Percentiles rank a stretch among this genome's conserved stretches.
Evolutionary conservation across 2,329 filamentous ascomycete genomes (phyloP).

Genomic region (Fusarium gaditjirri): DNA sequence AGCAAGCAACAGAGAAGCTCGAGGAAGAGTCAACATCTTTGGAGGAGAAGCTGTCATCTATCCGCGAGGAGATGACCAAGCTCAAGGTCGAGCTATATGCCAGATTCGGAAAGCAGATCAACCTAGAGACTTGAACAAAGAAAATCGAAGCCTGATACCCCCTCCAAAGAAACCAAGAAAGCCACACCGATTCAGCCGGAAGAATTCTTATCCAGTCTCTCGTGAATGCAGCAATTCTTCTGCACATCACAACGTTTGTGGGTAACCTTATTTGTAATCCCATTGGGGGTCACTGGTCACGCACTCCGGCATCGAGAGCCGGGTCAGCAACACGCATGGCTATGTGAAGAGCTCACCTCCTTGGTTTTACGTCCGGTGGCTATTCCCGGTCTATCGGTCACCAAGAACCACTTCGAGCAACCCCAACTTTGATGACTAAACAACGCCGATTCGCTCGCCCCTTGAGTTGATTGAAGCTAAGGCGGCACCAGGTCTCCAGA

Average conservation of each 20-base stretch:
- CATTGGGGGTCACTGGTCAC: conserved; percentile 8
- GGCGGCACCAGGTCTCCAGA: conserved; percentile 9
- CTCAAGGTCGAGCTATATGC: conserved; percentile 95
- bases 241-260: conserved; percentile 18
- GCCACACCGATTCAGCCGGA: conserved; percentile 19
- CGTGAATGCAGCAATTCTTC: conserved; percentile 21
- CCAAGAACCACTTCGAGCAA: conserved; percentile 4
- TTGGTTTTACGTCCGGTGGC: conserved; percentile 11
- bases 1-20: conserved; percentile 75
- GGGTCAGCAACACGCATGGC: conserved; percentile 18
- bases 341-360: conserved; percentile 7
- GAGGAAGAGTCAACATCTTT: conserved; percentile 80
- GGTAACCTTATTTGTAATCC: conserved; percentile 35
- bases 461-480: conserved; percentile 22
- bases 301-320: conserved; percentile 31
- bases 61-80: conserved; percentile 87
- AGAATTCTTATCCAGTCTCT: conserved; percentile 36
- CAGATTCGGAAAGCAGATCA: conserved; percentile 95
- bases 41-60: conserved; percentile 78
- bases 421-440: conserved; percentile 19
- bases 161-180: conserved; percentile 12
- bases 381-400: conserved; percentile 28
- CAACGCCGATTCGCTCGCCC: conserved; percentile 24
- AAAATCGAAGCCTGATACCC: conserved; percentile 36
- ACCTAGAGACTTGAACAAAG: conserved; percentile 80